Percentiles rank a stretch among this genome's conserved stretches.
These are phyloP conservation scores for Carex kokanica DNA, from an alignment of 176 grass and related monocot genomes.

Conservation along the genomic window DNA sequence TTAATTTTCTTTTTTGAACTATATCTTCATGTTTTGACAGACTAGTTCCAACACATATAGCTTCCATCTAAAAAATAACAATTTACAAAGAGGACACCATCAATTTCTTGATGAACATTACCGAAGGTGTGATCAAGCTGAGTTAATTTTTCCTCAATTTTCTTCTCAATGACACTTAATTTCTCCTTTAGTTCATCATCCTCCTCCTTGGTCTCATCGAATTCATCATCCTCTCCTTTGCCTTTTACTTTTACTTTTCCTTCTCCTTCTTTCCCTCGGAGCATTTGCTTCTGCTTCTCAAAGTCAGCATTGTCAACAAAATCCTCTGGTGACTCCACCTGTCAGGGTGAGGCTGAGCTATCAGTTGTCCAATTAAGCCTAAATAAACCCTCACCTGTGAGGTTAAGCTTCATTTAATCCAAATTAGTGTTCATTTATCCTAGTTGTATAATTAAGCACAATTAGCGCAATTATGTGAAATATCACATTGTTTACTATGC, in stretches of 20 bases:
- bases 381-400: slow-evolving; percentile 4
- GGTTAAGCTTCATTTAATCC: background rate
- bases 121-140: slow-evolving; percentile 83
- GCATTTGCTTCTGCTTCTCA: slow-evolving; percentile 72
- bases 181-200: slow-evolving; percentile 71
- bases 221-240: slow-evolving; percentile 54
- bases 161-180: slow-evolving; percentile 74
- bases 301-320: slow-evolving; percentile 57
- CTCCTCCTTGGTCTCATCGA: slow-evolving; percentile 63
- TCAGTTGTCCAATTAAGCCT: background rate
- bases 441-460: slow-evolving; percentile 2
- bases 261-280: slow-evolving; percentile 58
- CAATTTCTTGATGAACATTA: slow-evolving; percentile 4
- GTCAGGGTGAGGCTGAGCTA: background rate
- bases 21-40: background rate
- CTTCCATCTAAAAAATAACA: background rate
- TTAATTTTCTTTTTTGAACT: background rate
- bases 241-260: slow-evolving; percentile 35
- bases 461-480: background rate
- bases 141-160: slow-evolving; percentile 62
- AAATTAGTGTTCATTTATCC: background rate
- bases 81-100: background rate
- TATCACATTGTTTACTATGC: background rate
- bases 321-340: slow-evolving; percentile 58
- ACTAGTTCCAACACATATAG: background rate